A percentile compares a stretch with the other conserved stretches of the same genome.
phyloP scores from a whole-genome alignment of 2,329 filamentous ascomycete genomes.

The Aspergillus sp. region DNA sequence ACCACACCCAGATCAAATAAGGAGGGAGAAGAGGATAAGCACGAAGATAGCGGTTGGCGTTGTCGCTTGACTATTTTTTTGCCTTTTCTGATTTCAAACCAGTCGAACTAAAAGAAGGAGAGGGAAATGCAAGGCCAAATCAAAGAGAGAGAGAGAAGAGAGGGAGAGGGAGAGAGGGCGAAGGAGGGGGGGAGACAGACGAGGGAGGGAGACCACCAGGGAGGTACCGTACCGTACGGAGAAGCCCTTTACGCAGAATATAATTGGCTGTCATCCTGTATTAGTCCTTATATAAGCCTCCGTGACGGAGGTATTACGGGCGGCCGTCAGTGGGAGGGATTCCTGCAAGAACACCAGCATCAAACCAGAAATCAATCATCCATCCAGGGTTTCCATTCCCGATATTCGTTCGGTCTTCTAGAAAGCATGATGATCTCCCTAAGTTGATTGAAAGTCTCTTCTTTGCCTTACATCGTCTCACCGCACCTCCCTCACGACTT shows the following conservation, averaged over 20 bases:
- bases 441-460: background rate
- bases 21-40: constrained; percentile 7
- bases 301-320: no score
- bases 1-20: constrained; percentile 1
- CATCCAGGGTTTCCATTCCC: no score
- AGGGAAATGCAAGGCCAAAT: constrained; percentile 8
- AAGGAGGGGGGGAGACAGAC: constrained; percentile 13
- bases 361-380: no score
- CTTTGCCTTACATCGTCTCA: background rate
- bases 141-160: constrained; percentile 21
- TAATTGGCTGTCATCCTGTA: constrained; percentile 8
- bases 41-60: background rate
- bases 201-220: constrained; percentile 10
- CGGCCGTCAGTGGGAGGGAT: no score
- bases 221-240: constrained; percentile 11
- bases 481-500: background rate
- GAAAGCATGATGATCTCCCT: no score
- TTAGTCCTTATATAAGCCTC: constrained; percentile 1
- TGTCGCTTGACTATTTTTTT: background rate
- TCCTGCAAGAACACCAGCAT: no score
- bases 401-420: no score
- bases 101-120: constrained; percentile 19
- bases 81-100: constrained; percentile 1
- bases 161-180: constrained; percentile 15
- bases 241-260: constrained; percentile 1